Base-by-base conservation (phyloP, 805 yeast genomes). In the Schwanniomyces yamadae region DNA sequence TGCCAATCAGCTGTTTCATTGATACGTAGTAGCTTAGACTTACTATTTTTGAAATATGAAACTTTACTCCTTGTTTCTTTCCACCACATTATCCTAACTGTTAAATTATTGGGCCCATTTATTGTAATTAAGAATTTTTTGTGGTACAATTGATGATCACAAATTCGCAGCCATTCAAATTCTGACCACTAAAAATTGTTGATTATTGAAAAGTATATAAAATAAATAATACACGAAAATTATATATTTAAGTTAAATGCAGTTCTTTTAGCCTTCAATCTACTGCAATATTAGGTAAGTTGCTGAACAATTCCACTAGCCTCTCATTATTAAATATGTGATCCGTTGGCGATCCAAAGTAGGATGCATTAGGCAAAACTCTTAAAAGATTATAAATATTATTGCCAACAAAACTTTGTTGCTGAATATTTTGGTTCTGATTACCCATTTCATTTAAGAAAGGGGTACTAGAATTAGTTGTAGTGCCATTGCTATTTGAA, bases 291-390 rank as follows among this genome's bases (percentile, higher is more conserved):
- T 57, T 56, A 5, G 63, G 55, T 28, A 64, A 42, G 38, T 61
- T 55, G 22, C 57, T 56, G 33, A 58, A 60, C 33, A 68, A 44
- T 37, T 66, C 65, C 7, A 76, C 79, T 31, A 82, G 60, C 45
- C 75, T 78, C 12, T 63, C 64, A 17, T 76, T 60, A 54, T 80
- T 77, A 50, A 84, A 82, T 3, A 73, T 60, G 17, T 71, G 72
- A 9, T 75, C 75, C 8, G 66, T 63, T 1, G 61, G 57, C 6
- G 56, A 55, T 5, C 72, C 72, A 51, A 80, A 80, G 38, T 75
- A 71, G 1, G 75, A 66, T 0, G 83, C 71, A 38, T 76, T 77
- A 7, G 91, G 91, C 30, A 84, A 65, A 2, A 73, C 66, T 36
- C 81, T 63, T 30, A 82, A 57, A 27, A 82, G 53, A 31, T 73